phyloP scores from a whole-genome alignment of 371 early-diverging fungal genomes.

The Apophysomyces ossiformis region DNA sequence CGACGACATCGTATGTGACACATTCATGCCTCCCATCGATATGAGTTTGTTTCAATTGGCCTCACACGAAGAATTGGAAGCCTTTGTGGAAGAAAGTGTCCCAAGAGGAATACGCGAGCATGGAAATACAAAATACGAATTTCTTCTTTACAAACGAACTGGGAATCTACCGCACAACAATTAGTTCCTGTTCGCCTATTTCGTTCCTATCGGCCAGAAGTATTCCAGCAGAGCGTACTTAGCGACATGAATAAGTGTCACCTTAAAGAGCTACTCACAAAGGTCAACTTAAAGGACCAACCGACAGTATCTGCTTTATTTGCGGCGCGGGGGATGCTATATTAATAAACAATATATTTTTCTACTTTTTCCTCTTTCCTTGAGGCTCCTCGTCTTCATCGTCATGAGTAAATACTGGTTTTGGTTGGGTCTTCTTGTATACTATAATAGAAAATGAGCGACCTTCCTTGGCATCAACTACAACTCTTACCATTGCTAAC shows the following conservation, averaged over 20 bases:
- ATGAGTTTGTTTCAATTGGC: conserved; percentile 28
- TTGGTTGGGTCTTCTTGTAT: conserved; percentile 85
- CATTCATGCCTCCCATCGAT: conserved; percentile 67
- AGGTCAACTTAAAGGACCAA: neutral
- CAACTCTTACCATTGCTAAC: conserved; percentile 65
- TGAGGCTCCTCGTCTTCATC: conserved; percentile 61
- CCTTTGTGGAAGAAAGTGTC: conserved; percentile 44
- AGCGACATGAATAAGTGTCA: no score
- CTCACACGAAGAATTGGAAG: conserved; percentile 44
- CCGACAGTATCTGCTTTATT: no score
- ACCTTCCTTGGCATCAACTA: neutral
- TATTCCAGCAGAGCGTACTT: no score
- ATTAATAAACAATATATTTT: no score
- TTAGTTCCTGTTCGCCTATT: no score
- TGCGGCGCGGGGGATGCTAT: no score
- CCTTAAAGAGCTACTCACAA: no score
- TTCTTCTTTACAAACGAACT: conserved; percentile 27
- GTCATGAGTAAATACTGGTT: conserved; percentile 72
- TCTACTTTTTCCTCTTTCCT: conserved; percentile 15
- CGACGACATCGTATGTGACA: conserved; percentile 54
- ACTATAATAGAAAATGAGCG: conserved; percentile 48
- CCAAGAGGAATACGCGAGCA: conserved; percentile 47
- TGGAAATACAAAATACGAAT: conserved; percentile 49
- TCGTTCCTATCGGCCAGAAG: no score
- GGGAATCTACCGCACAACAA: no score